Base-by-base conservation (phyloP, 1,284 basidiomycete genomes). In the Cerioporus squamosus region DNA sequence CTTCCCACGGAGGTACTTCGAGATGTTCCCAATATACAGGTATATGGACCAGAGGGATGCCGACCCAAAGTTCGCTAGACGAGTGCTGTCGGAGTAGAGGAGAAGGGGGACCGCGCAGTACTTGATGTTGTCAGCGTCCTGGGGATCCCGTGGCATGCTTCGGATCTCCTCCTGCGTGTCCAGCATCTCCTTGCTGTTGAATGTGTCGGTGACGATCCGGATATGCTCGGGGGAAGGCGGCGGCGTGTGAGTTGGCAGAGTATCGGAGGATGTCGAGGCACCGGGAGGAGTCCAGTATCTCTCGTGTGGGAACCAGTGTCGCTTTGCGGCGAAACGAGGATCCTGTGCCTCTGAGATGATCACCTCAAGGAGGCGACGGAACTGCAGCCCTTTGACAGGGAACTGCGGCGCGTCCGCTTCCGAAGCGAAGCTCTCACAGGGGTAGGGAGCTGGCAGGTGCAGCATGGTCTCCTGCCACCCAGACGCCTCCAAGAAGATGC, bases 31-130 rank as follows among this genome's bases (percentile, higher is more conserved):
- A 42, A 78, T 72, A 22, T 64, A 74, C 0, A 77, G 18, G 51
- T 79, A 79, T 1, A 77, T 31, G 0, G 76, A 78, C 77, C 77
- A 79, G 0, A 76, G 55, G 2, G 66, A 64, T 2, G 70, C 68
- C 3, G 62, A 59, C 0, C 78, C 76, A 51, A 77, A 79, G 10
- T 65, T 63, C 0, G 74, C 68, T 1, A 79, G 63, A 6, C 74
- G 72, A 0, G 77, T 79, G 2, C 36, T 43, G 38, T 54, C 65
- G 1, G 66, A 68, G 53, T 60, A 64, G 17, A 63, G 44, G 53
- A 66, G 57, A 10, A 67, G 17, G 0, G 60, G 54, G 18, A 51
- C 51, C 17, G 68, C 24, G 4, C 53, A 62, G 10, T 58, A 53
- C 44, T 65, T 62, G 9, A 66, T 12, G n/a, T 36, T 4, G 15